Evolutionary conservation across 257 asterid genomes (phyloP).

Genomic region (Przewalskia tangutica): DNA sequence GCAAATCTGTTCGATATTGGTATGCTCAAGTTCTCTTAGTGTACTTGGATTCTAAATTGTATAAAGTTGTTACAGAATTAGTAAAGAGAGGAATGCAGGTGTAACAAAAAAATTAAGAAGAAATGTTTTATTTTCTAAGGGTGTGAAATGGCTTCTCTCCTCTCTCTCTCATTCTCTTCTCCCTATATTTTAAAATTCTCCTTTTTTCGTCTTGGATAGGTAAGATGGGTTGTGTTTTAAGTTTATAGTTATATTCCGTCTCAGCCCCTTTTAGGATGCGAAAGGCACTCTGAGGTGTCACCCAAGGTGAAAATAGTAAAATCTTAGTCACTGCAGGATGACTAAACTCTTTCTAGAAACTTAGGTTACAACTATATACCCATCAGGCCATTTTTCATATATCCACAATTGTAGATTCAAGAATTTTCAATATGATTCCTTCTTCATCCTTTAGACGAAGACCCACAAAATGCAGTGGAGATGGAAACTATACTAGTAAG

Average conservation of each 20-base stretch:
- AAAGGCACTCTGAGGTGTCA: background rate
- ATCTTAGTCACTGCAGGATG: background rate
- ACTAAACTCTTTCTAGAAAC: background rate
- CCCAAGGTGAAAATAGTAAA: background rate
- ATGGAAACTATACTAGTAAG: background rate
- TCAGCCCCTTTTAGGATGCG: background rate
- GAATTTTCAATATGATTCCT: background rate
- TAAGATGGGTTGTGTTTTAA: background rate
- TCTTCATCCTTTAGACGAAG: background rate
- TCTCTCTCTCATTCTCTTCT: background rate
- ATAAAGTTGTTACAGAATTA: background rate
- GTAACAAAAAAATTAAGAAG: background rate
- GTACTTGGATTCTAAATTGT: background rate
- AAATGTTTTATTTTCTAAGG: background rate
- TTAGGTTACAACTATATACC: background rate
- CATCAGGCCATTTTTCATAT: background rate
- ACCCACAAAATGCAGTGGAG: background rate
- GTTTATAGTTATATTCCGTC: background rate
- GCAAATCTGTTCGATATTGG: slow-evolving; percentile 89
- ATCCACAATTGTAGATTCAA: background rate
- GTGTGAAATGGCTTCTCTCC: background rate
- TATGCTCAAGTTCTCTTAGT: slow-evolving; percentile 19
- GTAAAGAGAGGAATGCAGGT: background rate
- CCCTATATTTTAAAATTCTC: background rate
- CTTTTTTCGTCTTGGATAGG: background rate